Evolutionary conservation across 2,329 filamentous ascomycete genomes (phyloP).

Genomic region (Stagonosporopsis rhizophila): DNA sequence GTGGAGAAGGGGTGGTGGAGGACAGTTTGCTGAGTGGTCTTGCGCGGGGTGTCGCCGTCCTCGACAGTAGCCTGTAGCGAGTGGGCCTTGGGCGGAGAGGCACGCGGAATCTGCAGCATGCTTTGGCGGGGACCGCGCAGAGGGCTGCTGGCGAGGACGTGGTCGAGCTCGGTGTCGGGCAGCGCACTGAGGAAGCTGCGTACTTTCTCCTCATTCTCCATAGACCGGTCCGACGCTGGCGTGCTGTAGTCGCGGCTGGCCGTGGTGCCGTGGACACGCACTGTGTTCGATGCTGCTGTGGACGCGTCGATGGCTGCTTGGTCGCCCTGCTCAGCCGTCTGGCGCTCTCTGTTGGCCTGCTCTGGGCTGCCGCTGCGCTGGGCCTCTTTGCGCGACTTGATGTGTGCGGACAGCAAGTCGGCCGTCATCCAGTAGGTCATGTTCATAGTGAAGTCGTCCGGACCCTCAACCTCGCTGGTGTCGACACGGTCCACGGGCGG

Average conservation of each 20-base stretch:
- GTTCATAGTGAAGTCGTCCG: slow-evolving; percentile 53
- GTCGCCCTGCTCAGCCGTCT: slow-evolving; percentile 28
- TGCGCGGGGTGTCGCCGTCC: slow-evolving; percentile 47
- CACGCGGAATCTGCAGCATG: slow-evolving; percentile 37
- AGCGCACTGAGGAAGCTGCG: slow-evolving; percentile 48
- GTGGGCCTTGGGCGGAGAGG: slow-evolving; percentile 36
- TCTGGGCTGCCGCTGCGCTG: slow-evolving; percentile 18
- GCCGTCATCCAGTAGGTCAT: slow-evolving; percentile 54
- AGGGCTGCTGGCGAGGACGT: slow-evolving; percentile 35
- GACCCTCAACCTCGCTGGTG: slow-evolving; percentile 51
- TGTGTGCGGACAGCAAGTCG: slow-evolving; percentile 38
- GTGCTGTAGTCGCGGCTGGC: slow-evolving; percentile 32
- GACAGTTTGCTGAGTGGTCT: slow-evolving; percentile 45
- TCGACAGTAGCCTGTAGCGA: slow-evolving; percentile 48
- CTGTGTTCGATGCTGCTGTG: slow-evolving; percentile 27
- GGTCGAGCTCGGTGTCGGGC: slow-evolving; percentile 44
- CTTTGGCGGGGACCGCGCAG: slow-evolving; percentile 33
- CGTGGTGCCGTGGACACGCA: slow-evolving; percentile 33
- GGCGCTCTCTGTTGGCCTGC: slow-evolving; percentile 25
- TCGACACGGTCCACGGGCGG: slow-evolving; percentile 46
- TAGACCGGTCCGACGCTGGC: slow-evolving; percentile 40
- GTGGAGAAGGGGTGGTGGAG: slow-evolving; percentile 39
- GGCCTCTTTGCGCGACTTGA: slow-evolving; percentile 44
- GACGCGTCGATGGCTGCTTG: slow-evolving; percentile 24
- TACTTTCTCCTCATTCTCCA: slow-evolving; percentile 50